Percentiles rank a stretch among this genome's conserved stretches.
Conservation (phyloP, 2,329 filamentous ascomycete genomes). For the Fusarium equiseti region DNA sequence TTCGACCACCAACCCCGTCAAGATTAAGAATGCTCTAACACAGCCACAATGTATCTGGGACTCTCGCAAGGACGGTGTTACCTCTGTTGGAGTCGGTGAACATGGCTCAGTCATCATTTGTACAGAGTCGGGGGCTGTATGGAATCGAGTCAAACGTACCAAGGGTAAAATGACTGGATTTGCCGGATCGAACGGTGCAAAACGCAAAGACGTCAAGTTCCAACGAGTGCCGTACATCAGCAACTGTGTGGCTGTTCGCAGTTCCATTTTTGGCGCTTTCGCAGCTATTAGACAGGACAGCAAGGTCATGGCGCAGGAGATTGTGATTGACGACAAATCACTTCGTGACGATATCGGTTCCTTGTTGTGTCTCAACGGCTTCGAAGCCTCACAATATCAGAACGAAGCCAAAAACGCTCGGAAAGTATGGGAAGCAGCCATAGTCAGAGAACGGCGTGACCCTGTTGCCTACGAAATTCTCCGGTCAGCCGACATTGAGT, state of each 20-base stretch:
- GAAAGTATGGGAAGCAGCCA: slow-evolving; percentile 54
- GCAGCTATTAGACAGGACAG: slow-evolving; percentile 87
- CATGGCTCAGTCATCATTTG: slow-evolving; percentile 95
- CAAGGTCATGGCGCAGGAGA: slow-evolving; percentile 79
- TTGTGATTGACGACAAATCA: slow-evolving; percentile 73
- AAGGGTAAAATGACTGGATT: slow-evolving; percentile 78
- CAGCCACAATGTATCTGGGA: slow-evolving; percentile 88
- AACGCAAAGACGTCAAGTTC: slow-evolving; percentile 94
- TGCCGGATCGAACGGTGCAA: slow-evolving; percentile 64
- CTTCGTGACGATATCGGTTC: slow-evolving; percentile 81
- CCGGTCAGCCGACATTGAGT: slow-evolving; percentile 73
- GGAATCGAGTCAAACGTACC: slow-evolving; percentile 84
- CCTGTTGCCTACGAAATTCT: slow-evolving; percentile 66
- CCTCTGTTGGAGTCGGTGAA: slow-evolving; percentile 89
- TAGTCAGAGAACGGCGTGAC: slow-evolving; percentile 60
- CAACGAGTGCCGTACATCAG: slow-evolving; percentile 90
- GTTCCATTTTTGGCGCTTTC: slow-evolving; percentile 91
- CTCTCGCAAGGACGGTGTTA: slow-evolving; percentile 85
- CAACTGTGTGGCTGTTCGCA: slow-evolving; percentile 83
- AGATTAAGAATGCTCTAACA: slow-evolving; percentile 86
- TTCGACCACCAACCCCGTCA: slow-evolving; percentile 92
- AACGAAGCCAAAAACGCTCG: slow-evolving; percentile 53
- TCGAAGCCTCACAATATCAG: slow-evolving; percentile 60
- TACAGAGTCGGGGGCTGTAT: slow-evolving; percentile 92
- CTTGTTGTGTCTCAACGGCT: slow-evolving; percentile 74